Conservation (phyloP, 2,329 filamentous ascomycete genomes). For the Trichoderma endophyticum region DNA sequence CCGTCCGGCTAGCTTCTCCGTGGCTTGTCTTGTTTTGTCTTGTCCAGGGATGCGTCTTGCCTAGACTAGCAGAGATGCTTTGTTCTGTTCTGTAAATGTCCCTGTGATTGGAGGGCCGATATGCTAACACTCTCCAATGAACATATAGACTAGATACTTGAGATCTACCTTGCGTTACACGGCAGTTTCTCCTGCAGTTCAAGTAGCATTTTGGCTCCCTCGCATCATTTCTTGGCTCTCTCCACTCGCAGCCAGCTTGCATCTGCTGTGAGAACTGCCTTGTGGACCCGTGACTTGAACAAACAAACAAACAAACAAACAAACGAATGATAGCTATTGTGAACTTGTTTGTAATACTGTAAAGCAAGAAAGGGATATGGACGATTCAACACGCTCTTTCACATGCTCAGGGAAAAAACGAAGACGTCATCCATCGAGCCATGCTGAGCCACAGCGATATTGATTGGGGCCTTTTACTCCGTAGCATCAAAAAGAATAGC, state of each 20-base stretch:
- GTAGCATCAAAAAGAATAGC: neutral
- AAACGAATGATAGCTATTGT: neutral
- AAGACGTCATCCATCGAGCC: neutral
- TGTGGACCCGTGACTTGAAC: neutral
- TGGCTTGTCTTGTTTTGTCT: neutral
- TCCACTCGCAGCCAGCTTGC: neutral
- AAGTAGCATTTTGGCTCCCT: neutral
- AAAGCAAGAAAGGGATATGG: neutral
- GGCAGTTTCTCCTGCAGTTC: neutral
- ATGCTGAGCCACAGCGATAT: constrained; percentile 2
- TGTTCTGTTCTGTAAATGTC: neutral
- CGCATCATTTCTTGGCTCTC: neutral
- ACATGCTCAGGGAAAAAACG: neutral
- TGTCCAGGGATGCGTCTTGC: neutral
- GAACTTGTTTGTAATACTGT: neutral
- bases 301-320: no score
- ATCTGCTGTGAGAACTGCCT: neutral
- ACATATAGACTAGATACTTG: neutral
- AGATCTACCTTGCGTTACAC: neutral
- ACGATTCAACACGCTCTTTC: neutral
- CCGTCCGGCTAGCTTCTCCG: neutral
- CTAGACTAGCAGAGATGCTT: neutral
- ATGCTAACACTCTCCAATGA: neutral
- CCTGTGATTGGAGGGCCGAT: neutral
- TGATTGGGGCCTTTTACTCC: neutral